Evolutionary conservation across 148 eudicot species (phyloP), one percentile per base, ranked within the genome.

Genomic region (Camellia sinensis): DNA sequence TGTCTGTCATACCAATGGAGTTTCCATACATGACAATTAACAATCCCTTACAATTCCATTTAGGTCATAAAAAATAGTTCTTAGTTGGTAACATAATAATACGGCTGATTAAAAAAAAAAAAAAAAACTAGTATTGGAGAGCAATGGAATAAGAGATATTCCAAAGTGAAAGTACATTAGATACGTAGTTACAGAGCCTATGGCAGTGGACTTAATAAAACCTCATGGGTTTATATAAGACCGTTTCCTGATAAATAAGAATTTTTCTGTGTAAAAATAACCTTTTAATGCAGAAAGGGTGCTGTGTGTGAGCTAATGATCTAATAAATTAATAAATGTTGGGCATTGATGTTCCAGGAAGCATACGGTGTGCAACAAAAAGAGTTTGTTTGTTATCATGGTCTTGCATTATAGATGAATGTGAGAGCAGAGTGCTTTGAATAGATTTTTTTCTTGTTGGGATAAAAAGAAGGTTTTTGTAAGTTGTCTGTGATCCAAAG

Each of bases 131-230:
- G 29, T 29, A 29, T 29, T 1, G 29, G 29, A 29, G 29, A 29
- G 29, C 29, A 29, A 67, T 67, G 50, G 71, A 46, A 67, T 67
- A n/a, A 67, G 41, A 41, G 71, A 67, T 67, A 17, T 67, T 43
- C 19, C 71, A 67, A 67, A 43, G 15, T 41, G 71, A 67, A 67
- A 67, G 48, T 11, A 17, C 50, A 67, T 41, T n/a, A 41, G 50
- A 9, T 67, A 14, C 71, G 15, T 67, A 15, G 12, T 67, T 67
- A 17, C 46, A 19, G 13, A 0, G n/a, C 43, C 6, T 68, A 6
- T 5, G 17, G 71, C 48, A 6, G 7, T 40, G 44, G 17, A 46
- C 50, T 43, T 41, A 67, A 12, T 6, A 67, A 46, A 67, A 67
- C 48, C 45, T 7, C 71, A 67, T 40, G 46, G 71, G 48, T 40